Evolutionary conservation across 164 flowering plant species (phyloP).

Genomic region (Macadamia tetraphylla): DNA sequence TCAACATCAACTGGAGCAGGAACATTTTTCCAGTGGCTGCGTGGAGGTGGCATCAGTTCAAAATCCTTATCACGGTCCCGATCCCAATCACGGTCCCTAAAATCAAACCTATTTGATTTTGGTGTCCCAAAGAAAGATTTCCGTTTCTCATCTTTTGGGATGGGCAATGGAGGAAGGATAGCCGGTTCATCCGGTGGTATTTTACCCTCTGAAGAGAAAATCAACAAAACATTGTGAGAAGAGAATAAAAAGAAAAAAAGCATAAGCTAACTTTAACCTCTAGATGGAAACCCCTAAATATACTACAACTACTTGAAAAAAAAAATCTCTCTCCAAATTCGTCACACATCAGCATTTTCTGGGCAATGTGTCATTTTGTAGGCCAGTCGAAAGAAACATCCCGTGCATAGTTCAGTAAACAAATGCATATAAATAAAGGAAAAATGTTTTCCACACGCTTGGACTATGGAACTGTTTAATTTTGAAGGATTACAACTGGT

Average conservation of each 20-base stretch:
- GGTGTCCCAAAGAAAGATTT: constrained; percentile 53
- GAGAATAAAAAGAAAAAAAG: neutral
- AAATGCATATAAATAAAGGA: too few species aligned
- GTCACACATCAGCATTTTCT: too few species aligned
- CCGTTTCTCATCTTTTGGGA: constrained; percentile 71
- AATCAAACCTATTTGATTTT: constrained; percentile 65
- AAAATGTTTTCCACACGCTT: too few species aligned
- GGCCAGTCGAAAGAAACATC: too few species aligned
- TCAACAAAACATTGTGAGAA: constrained; percentile 17
- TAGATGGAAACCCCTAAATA: too few species aligned
- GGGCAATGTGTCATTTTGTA: too few species aligned
- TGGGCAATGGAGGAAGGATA: constrained; percentile 80
- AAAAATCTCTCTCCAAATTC: too few species aligned
- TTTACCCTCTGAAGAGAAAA: constrained; percentile 63
- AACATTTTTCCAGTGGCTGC: constrained; percentile 71
- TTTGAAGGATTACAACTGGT: too few species aligned
- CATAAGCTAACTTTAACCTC: neutral
- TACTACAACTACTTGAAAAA: too few species aligned
- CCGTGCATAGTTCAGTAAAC: too few species aligned
- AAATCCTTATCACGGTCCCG: constrained; percentile 90
- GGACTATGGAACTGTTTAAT: too few species aligned
- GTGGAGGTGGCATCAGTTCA: constrained; percentile 99
- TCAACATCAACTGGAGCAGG: constrained; percentile 68
- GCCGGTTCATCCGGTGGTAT: constrained; percentile 83
- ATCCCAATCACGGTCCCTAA: constrained; percentile 86